Evolutionary conservation across 140 eudicot species (phyloP).

Genomic region (Stevia rebaudiana): DNA sequence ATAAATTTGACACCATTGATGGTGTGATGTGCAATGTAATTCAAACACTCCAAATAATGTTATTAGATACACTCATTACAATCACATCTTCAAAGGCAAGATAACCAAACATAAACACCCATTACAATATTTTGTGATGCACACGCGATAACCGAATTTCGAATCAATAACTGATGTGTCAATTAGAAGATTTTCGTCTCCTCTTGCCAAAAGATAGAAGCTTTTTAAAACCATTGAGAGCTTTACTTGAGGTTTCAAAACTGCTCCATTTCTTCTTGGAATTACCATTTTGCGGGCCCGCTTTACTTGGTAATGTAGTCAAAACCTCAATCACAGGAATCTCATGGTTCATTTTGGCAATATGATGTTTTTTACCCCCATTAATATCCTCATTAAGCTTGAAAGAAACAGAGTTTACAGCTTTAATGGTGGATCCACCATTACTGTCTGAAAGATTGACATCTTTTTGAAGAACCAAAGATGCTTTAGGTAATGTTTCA

Average conservation of each 20-base stretch:
- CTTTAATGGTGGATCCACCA: constrained; percentile 22
- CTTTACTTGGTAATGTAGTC: constrained; percentile 36
- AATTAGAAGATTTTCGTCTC: constrained; percentile 16
- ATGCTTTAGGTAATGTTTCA: constrained; percentile 20
- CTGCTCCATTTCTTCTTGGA: constrained; percentile 63
- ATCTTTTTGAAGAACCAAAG: constrained; percentile 27
- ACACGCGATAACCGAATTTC: not conserved
- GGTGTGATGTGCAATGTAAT: not conserved
- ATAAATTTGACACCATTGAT: not conserved
- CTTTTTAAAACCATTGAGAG: constrained; percentile 57
- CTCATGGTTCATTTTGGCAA: constrained; percentile 31
- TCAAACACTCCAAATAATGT: not conserved
- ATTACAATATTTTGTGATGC: not conserved
- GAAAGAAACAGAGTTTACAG: constrained; percentile 24
- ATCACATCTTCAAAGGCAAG: not conserved
- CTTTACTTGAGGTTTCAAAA: constrained; percentile 45
- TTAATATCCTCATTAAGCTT: constrained; percentile 20
- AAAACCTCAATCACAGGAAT: constrained; percentile 25
- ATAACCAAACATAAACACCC: not conserved
- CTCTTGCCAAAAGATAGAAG: constrained; percentile 67
- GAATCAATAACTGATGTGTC: not conserved
- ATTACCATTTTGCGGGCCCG: constrained; percentile 27
- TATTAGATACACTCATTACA: not conserved
- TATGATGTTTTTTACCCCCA: constrained; percentile 12
- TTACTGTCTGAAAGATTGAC: constrained; percentile 21